Percentiles rank a stretch among this genome's conserved stretches.
Conservation (phyloP, 257 asterid genomes). For the Rubia yunnanensis region DNA sequence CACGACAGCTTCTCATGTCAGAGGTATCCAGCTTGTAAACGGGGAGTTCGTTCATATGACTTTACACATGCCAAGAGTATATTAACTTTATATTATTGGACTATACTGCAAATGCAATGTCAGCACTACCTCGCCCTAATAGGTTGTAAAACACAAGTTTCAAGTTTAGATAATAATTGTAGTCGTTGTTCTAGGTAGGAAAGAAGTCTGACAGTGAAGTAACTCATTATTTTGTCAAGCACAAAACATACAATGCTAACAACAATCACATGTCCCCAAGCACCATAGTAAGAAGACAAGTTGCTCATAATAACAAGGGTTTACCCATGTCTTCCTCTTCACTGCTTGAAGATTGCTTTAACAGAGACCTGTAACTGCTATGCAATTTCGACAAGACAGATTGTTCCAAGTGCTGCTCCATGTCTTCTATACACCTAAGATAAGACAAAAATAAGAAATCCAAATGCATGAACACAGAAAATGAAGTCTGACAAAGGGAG, state of each 20-base stretch:
- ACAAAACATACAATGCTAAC: background rate
- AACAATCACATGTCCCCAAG: background rate
- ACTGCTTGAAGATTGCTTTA: constrained; percentile 78
- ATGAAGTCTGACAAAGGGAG: background rate
- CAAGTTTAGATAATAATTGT: background rate
- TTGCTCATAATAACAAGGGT: constrained; percentile 1
- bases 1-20: background rate
- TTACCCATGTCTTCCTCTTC: constrained; percentile 95
- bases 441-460: constrained; percentile 10
- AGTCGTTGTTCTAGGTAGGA: background rate
- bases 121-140: background rate
- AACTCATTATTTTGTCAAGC: background rate
- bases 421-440: constrained; percentile 52
- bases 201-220: background rate
- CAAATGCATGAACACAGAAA: background rate
- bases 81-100: background rate
- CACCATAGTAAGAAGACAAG: background rate
- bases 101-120: background rate
- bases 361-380: constrained; percentile 58
- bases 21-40: background rate
- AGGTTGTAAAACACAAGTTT: background rate
- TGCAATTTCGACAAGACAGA: constrained; percentile 77
- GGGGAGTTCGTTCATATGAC: background rate
- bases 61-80: background rate
- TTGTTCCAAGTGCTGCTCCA: constrained; percentile 58